Percentiles rank a stretch among this genome's conserved stretches.
phyloP scores from a whole-genome alignment of 306 rosid genomes.

The Abrus pulchellus region DNA sequence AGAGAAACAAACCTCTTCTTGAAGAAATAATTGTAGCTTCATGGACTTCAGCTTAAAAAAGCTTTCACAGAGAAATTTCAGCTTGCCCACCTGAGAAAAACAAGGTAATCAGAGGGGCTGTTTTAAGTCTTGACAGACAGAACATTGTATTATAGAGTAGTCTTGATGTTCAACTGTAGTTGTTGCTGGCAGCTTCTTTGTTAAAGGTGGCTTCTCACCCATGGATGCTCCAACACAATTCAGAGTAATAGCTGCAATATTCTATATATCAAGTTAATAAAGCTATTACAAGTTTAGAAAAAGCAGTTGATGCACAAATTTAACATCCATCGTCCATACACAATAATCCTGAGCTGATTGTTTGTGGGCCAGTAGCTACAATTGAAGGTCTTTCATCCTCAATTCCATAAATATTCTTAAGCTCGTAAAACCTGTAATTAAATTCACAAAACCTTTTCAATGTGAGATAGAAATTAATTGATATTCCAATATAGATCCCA shows the following conservation, averaged over 20 bases:
- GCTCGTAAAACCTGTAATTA: constrained; percentile 75
- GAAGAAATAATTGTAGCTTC: constrained; percentile 80
- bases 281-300: constrained; percentile 14
- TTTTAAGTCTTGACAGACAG: constrained; percentile 33
- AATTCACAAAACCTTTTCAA: constrained; percentile 32
- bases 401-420: constrained; percentile 80
- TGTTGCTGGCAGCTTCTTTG: constrained; percentile 86
- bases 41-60: constrained; percentile 85
- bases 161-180: constrained; percentile 65
- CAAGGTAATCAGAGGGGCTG: constrained; percentile 32
- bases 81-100: constrained; percentile 80
- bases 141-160: constrained; percentile 32
- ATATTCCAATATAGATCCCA: constrained; percentile 21
- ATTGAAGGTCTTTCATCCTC: constrained; percentile 71
- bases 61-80: constrained; percentile 90
- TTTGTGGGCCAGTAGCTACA: constrained; percentile 75
- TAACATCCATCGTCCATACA: constrained; percentile 64
- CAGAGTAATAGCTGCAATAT: constrained; percentile 82
- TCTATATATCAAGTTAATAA: constrained; percentile 42
- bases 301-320: constrained; percentile 6
- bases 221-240: constrained; percentile 94
- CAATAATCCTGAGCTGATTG: constrained; percentile 81
- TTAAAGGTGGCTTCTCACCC: constrained; percentile 83
- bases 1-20: constrained; percentile 77
- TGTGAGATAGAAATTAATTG: constrained; percentile 13